phyloP scores from a whole-genome alignment of 371 early-diverging fungal species.

The Apophysomyces variabilis region DNA sequence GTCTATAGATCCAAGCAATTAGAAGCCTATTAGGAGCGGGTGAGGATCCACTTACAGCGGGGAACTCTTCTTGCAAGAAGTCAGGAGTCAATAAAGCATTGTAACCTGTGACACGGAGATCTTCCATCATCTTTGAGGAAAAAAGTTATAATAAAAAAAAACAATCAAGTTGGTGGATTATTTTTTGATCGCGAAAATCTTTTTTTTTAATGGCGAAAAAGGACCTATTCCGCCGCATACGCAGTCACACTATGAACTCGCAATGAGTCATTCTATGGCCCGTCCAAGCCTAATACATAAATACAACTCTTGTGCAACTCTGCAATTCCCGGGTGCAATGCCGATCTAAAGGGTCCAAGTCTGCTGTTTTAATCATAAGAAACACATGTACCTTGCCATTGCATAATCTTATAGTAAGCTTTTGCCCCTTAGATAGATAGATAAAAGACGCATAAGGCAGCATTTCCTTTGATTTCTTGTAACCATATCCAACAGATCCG shows the following conservation, averaged over 20 bases:
- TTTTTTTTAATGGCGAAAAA: neutral
- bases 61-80: constrained; percentile 63
- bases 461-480: too few species aligned
- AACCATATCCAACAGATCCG: too few species aligned
- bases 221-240: constrained; percentile 1
- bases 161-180: neutral
- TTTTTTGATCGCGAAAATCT: constrained; percentile 5
- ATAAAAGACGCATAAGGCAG: too few species aligned
- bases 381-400: too few species aligned
- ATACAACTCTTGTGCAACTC: neutral
- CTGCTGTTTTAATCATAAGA: too few species aligned
- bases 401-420: too few species aligned
- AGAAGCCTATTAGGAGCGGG: neutral
- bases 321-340: neutral
- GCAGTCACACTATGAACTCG: constrained; percentile 5
- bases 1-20: constrained; percentile 22
- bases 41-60: constrained; percentile 46
- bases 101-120: constrained; percentile 66
- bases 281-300: neutral
- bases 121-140: constrained; percentile 51
- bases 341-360: too few species aligned
- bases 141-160: constrained; percentile 1
- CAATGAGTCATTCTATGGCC: constrained; percentile 2
- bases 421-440: too few species aligned
- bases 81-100: constrained; percentile 65